A percentile compares a stretch with the other conserved stretches of the same genome.
Conservation (phyloP, 1,284 basidiomycete genomes). For the Fistulina hepatica region DNA sequence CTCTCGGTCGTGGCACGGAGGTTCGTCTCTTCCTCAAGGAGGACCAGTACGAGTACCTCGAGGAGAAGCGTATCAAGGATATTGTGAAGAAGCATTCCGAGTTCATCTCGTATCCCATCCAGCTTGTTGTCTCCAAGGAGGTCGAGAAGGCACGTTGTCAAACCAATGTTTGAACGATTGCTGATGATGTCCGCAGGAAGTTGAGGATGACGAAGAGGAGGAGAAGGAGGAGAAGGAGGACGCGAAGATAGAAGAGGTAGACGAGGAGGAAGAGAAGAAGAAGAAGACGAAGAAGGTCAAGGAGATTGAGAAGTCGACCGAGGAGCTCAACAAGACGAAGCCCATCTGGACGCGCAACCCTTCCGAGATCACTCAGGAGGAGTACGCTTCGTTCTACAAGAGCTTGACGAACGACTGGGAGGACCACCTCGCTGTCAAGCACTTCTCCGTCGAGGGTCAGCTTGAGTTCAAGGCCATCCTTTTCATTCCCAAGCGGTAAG, state of each 20-base stretch:
- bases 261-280: conserved; percentile 79
- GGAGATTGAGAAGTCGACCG: conserved; percentile 81
- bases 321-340: conserved; percentile 99
- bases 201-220: conserved; percentile 74
- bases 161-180: conserved; percentile 6
- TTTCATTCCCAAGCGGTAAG: conserved; percentile 89
- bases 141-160: conserved; percentile 74
- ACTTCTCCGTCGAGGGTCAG: conserved; percentile 99
- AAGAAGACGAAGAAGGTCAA: conserved; percentile 99
- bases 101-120: conserved; percentile 99
- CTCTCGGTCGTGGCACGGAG: conserved; percentile 91
- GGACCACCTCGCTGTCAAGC: conserved; percentile 98
- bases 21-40: conserved; percentile 97
- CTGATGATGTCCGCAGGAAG: conserved; percentile 45
- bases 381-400: conserved; percentile 99
- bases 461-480: conserved; percentile 99
- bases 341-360: conserved; percentile 99
- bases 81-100: conserved; percentile 99
- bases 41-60: conserved; percentile 97
- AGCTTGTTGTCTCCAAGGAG: conserved; percentile 98
- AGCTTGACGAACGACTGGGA: conserved; percentile 99
- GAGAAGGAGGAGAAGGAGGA: conserved; percentile 57
- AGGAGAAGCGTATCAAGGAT: conserved; percentile 99
- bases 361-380: conserved; percentile 83
- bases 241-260: conserved; percentile 66